Evolutionary conservation across 2,329 filamentous ascomycete species (phyloP), one percentile per base, ranked within the genome.

Genomic region (Penicillium sp.): DNA sequence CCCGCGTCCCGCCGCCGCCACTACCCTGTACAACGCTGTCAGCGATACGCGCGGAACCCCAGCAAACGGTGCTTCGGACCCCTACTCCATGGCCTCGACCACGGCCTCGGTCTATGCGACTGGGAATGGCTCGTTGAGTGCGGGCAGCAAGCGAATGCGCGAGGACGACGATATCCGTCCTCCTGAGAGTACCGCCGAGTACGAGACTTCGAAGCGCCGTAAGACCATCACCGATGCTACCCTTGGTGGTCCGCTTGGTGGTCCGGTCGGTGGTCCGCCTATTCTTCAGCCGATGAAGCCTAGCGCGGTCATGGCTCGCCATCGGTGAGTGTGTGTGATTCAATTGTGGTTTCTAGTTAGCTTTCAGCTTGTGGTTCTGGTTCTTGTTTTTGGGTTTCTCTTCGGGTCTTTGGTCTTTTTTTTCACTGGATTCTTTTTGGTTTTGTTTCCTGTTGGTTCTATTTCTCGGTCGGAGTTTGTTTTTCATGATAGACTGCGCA

Each of bases 11-110:
- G 64, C 76, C 1, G 83, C 89, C 4, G 87, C 90, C 0, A 93
- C 90, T 79, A 96, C 87, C 71, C 80, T 96, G 50, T 96, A 96
- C 81, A 96, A 87, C 74, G 89, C 96, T 61, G 92, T 96, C 79
- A 93, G 89, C 73, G 91, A 90, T 71, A 89, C 91, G 59, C 85
- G 90, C 27, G 85, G 80, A 48, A 77, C 81, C 31, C 75, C 85
- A 12, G 79, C 83, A 19, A 91, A 90, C 65, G 88, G 88, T 31
- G 76, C 82, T 21, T 83, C 83, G 49, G 90, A 96, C 64, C 84
- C 87, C 7, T 96, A 96, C 71, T 83, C 85, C 35, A 82, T 86
- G 17, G 82, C 89, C 25, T 78, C 83, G 6, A 87, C 89, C 66
- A 91, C 93, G 63, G 80, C 70, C 4, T 58, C 73, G 0, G 67